These are phyloP conservation scores for Mucor piriformis DNA, from an alignment of 371 early-diverging fungal species.

Conservation along the genomic window DNA sequence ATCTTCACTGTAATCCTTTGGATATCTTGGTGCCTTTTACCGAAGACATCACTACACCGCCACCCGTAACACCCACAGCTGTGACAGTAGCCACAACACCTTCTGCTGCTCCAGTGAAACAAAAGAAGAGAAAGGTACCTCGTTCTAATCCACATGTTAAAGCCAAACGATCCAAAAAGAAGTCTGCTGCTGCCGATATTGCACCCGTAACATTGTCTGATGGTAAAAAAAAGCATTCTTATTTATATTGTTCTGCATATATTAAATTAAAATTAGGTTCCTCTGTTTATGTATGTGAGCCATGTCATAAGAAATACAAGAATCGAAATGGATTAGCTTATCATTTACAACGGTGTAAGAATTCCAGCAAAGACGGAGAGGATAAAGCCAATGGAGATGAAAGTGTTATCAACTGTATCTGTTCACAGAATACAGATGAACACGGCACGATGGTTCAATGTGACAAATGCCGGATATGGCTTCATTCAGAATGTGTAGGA, in stretches of 20 bases:
- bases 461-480: slow-evolving; percentile 51
- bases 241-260: not conserved
- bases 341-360: slow-evolving; percentile 49
- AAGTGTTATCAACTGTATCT: not conserved
- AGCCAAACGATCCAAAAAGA: slow-evolving; percentile 16
- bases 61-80: not conserved
- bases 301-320: slow-evolving; percentile 51
- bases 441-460: slow-evolving; percentile 52
- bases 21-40: too few relatives aligned
- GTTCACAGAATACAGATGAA: slow-evolving; percentile 38
- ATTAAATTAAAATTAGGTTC: slow-evolving; percentile 7
- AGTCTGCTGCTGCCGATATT: slow-evolving; percentile 18
- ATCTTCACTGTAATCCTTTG: not conserved
- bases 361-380: not conserved
- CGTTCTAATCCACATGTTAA: not conserved
- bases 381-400: not conserved
- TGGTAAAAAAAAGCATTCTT: slow-evolving; percentile 25
- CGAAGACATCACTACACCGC: not conserved
- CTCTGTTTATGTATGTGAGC: slow-evolving; percentile 41
- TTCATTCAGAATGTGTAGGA: slow-evolving; percentile 52
- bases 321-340: slow-evolving; percentile 45
- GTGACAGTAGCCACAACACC: too few relatives aligned
- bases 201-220: slow-evolving; percentile 29
- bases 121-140: not conserved
- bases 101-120: too few relatives aligned